Base-by-base conservation (phyloP, 148 eudicot genomes). In the Spergularia bocconei region DNA sequence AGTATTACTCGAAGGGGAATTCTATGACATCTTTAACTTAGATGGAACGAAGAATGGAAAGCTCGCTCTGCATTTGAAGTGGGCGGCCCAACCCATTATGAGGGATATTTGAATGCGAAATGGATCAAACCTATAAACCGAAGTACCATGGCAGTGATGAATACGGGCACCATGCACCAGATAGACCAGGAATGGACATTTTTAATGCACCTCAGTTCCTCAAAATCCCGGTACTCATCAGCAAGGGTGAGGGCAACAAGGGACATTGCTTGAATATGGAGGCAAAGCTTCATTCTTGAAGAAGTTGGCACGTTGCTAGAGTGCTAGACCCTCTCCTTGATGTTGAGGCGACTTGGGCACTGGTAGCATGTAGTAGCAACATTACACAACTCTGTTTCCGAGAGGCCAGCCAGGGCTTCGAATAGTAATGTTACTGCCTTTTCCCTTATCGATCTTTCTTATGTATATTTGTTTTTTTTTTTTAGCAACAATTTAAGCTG, bases 11-110 rank as follows among this genome's bases (percentile, higher is more conserved):
- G 86, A 86, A 77, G 84, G 81, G 39, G 88, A 83, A 11, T 33
- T 83, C 67, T 76, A 79, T 4, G 88, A 86, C 67, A 68, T 29
- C n/a, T 83, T 86, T 78, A 17, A 59, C 1, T 51, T 86, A 59
- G 88, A 83, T 3, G 86, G 88, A 63, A 77, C 88, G 9, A 74
- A 83, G 63, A 64, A 77, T 4, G 88, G 86, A 38, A 81, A 51
- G 72, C 68, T 86, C 15, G 81, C 81, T 11, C 81, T 86, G 83
- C 83, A 86, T 77, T 73, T 86, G 79, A 86, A 83, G 72, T 86
- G 88, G 86, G 56, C 83, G 9, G 73, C 86, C 2, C 86, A 83
- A 29, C 83, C 86, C 0, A 81, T 86, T 17, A 63, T 77, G 70
- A 81, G 83, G 74, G 83, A 81, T 59, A 50, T 59, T 19, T 44